Evolutionary conservation across 345 rosid genomes (phyloP), one percentile per base, ranked within the genome.

Genomic region (Toxicodendron radicans): DNA sequence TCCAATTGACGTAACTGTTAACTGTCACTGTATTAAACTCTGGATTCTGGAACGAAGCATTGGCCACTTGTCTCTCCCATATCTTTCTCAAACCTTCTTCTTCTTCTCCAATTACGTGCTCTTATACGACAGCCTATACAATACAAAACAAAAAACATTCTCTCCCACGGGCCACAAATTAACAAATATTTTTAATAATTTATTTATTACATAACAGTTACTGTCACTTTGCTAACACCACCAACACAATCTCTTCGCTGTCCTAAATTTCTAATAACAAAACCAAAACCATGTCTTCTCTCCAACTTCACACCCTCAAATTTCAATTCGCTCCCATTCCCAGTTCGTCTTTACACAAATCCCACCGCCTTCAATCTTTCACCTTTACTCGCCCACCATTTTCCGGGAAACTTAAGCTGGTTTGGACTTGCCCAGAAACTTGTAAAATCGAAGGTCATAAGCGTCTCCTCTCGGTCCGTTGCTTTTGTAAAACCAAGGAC

Each of bases 401-500:
- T 73, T 73, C 79, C 68, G 72, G 71, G 62, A 62, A 80, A 67
- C 35, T 73, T 38, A 60, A 79, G 73, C 5, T 58, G 43, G 70
- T 64, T 62, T 76, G 66, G 46, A 20, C 30, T 48, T 10, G 64
- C 58, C 73, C 70, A 18, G 80, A 46, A 66, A 78, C 45, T 43
- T 60, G 51, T 66, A 51, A 77, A 53, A 17, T 43, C 73, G 72
- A 79, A 64, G 46, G 63, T 21, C 75, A 58, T 17, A 18, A 77
- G 38, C 33, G 7, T 38, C 43, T 68, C 65, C 38, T 20, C 24
- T 81, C 86, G 11, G 33, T 77, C 60, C 53, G 57, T 77, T 81
- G 87, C 79, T 73, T 79, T 24, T 73, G 81, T n/a, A 68, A 81
- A 80, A 72, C 82, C 16, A 78, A 73, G 51, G 68, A 74, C 58